Evolutionary conservation across 805 yeast genomes (phyloP), one percentile per base, ranked within the genome.

Genomic region (Wickerhamiella cacticola): DNA sequence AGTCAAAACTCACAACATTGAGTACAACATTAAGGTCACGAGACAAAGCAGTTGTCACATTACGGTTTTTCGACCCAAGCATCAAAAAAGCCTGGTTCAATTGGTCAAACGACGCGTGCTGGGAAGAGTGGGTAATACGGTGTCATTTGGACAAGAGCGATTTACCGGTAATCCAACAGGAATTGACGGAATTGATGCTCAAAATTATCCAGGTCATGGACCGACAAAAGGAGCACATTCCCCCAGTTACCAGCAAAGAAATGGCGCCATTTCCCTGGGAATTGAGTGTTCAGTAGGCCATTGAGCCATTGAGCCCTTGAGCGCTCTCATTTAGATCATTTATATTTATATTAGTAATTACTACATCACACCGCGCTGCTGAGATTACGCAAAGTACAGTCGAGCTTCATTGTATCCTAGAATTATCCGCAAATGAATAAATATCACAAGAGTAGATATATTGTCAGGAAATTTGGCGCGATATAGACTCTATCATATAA

Each of bases 111-210:
- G 75, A 72, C 25, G 56, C 66, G 21, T 65, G 74, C 53, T 83
- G 92, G 87, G 94, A 83, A 58, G 67, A 71, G 19, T 83, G 94
- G 94, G 61, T 67, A 3, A 60, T 83, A 40, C 70, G 69, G 29
- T 65, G 80, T 8, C 68, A 67, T 24, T 65, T 77, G 6, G 60
- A 73, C 24, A 47, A 52, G 42, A 31, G 38, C 16, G 48, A 46
- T 15, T 49, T 47, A 53, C 56, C 46, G 34, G 49, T 16, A 55
- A 52, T 46, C 53, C 56, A 50, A 57, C 39, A 60, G 50, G 70
- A 59, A 58, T 76, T 75, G 44, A 66, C 63, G 34, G 55, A 58
- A 5, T 63, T 66, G 12, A 50, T 82, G 40, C 52, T 67, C 45
- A 62, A 67, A 48, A 72, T 81, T n/a, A 63, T 76, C 29, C 70